Conservation (phyloP, 2,329 filamentous ascomycete genomes). For the Cercospora nicotianae region DNA sequence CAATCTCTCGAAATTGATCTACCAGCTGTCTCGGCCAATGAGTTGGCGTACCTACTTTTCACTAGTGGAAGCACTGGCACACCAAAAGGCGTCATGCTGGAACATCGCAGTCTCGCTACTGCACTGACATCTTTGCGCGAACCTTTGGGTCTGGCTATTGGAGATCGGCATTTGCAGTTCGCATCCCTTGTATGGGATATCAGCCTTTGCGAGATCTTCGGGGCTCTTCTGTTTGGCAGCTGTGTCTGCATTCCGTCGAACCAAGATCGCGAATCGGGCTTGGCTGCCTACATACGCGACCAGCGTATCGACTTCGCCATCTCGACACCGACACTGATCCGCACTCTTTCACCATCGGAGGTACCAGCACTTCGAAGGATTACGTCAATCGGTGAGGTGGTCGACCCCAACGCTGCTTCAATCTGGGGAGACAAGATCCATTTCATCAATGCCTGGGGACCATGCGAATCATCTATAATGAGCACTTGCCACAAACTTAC, state of each 20-base stretch:
- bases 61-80: slow-evolving; percentile 54
- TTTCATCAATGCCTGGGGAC: slow-evolving; percentile 5
- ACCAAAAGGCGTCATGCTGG: slow-evolving; percentile 20
- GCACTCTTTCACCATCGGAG: slow-evolving; percentile 4
- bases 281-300: background rate
- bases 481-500: background rate
- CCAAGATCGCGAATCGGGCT: background rate
- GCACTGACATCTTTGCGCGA: background rate
- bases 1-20: background rate
- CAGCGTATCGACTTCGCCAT: slow-evolving; percentile 10
- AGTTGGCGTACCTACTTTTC: slow-evolving; percentile 14
- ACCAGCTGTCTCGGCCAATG: background rate
- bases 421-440: background rate
- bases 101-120: slow-evolving; percentile 13
- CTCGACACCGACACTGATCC: background rate
- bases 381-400: background rate
- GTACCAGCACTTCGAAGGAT: background rate
- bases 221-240: slow-evolving; percentile 18
- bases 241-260: background rate
- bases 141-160: background rate
- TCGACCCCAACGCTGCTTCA: background rate
- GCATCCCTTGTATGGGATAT: background rate
- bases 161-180: background rate
- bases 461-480: slow-evolving; percentile 2
- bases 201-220: background rate